These are phyloP conservation scores for Rhododendron kiyosumense DNA, from an alignment of 148 eudicot species.

Conservation along the genomic window DNA sequence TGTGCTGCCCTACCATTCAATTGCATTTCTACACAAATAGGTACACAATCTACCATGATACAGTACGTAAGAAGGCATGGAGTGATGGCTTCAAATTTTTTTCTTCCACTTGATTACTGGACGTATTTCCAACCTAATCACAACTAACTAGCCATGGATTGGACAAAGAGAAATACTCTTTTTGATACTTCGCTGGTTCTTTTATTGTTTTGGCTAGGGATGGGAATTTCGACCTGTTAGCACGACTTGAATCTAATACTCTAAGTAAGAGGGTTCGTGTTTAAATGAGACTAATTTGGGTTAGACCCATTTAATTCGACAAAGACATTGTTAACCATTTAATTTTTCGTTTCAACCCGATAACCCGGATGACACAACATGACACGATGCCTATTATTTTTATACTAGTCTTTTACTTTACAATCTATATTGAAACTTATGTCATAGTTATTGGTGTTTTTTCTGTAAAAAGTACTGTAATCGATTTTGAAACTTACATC, in stretches of 20 bases:
- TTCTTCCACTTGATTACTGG: too few species aligned
- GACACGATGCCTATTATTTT: background rate
- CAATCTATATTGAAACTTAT: background rate
- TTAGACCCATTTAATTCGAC: background rate
- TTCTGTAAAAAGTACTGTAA: too few species aligned
- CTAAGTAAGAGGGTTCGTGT: background rate
- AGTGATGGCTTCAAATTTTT: background rate
- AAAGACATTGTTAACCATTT: too few species aligned
- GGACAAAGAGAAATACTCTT: too few species aligned
- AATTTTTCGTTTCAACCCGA: too few species aligned
- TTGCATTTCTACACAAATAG: too few species aligned
- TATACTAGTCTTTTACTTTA: background rate
- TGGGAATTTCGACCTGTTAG: background rate
- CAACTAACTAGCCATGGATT: background rate
- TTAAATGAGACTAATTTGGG: background rate
- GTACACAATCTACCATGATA: too few species aligned
- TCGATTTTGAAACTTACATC: too few species aligned
- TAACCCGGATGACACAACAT: background rate
- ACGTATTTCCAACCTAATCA: background rate
- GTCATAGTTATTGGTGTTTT: background rate
- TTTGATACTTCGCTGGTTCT: too few species aligned
- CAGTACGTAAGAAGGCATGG: too few species aligned
- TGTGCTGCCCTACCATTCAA: too few species aligned
- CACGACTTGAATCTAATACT: background rate
- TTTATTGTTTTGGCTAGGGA: too few species aligned